Base-by-base conservation (phyloP, 805 yeast species). In the Diddensiella transvaalensis region DNA sequence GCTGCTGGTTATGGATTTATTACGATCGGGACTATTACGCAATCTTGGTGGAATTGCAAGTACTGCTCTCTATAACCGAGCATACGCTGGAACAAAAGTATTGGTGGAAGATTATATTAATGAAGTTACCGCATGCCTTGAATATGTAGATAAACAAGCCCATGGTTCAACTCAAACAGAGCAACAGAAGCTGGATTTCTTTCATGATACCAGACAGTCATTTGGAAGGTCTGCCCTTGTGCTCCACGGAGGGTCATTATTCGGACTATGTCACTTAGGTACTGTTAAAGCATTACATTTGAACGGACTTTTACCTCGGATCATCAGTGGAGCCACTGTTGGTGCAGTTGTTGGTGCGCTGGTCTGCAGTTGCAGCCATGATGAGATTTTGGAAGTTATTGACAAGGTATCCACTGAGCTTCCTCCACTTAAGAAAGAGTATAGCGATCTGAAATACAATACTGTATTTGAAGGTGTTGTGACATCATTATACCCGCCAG, bases 201-300 rank as follows among this genome's bases (percentile, higher is more conserved):
- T 84, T 69, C 93, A 82, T 63, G 96, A 83, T 68, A 87, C 87
- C 15, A 78, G 87, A 58, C 89, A 88, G 63, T 82, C 95, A 0
- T 79, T 85, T 64, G 99, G 99, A 0, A 79, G 87, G 42, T 88
- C 98, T 0, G 97, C 97, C 0, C 71, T 93, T 48, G 79, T 91
- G 33, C 70, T 93, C 22, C 97, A 93, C 66, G 99, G 99, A 23
- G 98, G 99, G 1, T 85, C 97, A 0, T 69, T 93, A 19, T 93
- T 91, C 69, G 98, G 99, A 0, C 70, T 93, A 52, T 90, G 96
- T 59, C 99, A 93, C 65, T 63, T 93, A 30, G 99, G 99, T 1
- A 96, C 90, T 1, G 86, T 91, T 5, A 84, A 85, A 53, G 91
- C 93, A 0, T 71, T 93, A n/a, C 78, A 83, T 51, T 76, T 77